Evolutionary conservation across 306 rosid species (phyloP).

Genomic region (Dryas drummondii): DNA sequence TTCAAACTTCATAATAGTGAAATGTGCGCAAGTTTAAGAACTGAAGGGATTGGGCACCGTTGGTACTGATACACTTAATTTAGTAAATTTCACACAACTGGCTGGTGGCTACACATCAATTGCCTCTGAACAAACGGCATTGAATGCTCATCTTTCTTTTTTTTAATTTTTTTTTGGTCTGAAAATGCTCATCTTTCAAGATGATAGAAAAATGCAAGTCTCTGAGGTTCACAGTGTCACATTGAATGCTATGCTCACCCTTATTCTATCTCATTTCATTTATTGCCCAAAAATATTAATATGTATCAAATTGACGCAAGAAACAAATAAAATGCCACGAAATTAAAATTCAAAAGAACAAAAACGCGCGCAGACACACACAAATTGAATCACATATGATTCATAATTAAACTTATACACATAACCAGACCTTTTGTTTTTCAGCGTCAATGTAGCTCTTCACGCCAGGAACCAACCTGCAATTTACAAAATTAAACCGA

Average conservation of each 20-base stretch:
- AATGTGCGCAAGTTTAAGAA: background rate
- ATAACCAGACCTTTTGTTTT: slow-evolving; percentile 46
- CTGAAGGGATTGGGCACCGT: background rate
- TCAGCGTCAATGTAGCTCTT: slow-evolving; percentile 47
- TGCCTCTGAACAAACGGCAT: slow-evolving; percentile 13
- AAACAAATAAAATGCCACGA: background rate
- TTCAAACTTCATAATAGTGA: background rate
- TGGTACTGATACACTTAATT: background rate
- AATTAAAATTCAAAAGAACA: background rate
- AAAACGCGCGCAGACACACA: background rate
- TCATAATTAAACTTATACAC: background rate
- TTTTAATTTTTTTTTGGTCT: too few relatives aligned
- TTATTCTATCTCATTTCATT: slow-evolving; percentile 10
- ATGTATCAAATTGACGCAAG: background rate
- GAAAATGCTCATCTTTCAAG: slow-evolving; percentile 3
- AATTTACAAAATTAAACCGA: background rate
- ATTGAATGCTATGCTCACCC: background rate
- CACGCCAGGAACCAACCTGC: slow-evolving; percentile 53
- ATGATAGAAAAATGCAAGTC: background rate
- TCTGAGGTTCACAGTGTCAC: background rate
- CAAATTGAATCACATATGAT: background rate
- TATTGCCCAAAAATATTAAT: background rate
- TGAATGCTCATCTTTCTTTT: slow-evolving; percentile 1
- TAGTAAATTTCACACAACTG: background rate
- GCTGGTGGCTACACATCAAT: background rate